phyloP scores from a whole-genome alignment of 225 moss, liverwort and hornwort species.

The Ulota crispa region DNA sequence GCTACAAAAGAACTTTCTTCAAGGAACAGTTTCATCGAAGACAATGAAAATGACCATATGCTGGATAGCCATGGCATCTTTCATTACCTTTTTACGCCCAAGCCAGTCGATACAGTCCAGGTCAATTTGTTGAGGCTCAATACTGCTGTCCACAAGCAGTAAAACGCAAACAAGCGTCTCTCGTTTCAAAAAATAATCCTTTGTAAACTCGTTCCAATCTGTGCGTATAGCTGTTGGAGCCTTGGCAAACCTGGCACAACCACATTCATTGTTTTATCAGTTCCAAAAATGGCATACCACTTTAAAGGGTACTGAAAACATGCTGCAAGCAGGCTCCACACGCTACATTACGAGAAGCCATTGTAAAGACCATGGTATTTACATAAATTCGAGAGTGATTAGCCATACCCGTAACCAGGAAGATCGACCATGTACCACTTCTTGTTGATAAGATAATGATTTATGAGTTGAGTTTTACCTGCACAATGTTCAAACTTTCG shows the following conservation, averaged over 20 bases:
- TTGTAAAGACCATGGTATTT: not conserved
- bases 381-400: conserved; percentile 5
- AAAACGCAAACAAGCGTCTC: conserved; percentile 77
- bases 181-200: conserved; percentile 81
- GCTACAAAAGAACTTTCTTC: not conserved
- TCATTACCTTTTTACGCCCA: conserved; percentile 77
- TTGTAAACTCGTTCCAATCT: conserved; percentile 97
- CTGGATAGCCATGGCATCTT: not conserved
- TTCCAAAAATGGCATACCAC: not conserved
- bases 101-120: conserved; percentile 92
- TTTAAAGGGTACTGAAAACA: not conserved
- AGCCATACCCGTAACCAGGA: conserved; percentile 88
- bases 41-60: conserved; percentile 1
- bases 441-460: conserved; percentile 89
- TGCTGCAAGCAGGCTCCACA: conserved; percentile 2
- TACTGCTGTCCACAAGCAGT: conserved; percentile 86
- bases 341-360: not conserved
- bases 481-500: conserved; percentile 34
- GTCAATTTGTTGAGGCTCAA: conserved; percentile 86
- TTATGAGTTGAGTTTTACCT: conserved; percentile 98
- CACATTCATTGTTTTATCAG: conserved; percentile 15
- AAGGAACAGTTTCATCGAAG: not conserved
- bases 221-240: conserved; percentile 87
- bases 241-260: conserved; percentile 77
- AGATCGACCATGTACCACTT: conserved; percentile 96